Base-by-base conservation (phyloP, 2,329 filamentous ascomycete genomes). In the Lachnellula hyalina region DNA sequence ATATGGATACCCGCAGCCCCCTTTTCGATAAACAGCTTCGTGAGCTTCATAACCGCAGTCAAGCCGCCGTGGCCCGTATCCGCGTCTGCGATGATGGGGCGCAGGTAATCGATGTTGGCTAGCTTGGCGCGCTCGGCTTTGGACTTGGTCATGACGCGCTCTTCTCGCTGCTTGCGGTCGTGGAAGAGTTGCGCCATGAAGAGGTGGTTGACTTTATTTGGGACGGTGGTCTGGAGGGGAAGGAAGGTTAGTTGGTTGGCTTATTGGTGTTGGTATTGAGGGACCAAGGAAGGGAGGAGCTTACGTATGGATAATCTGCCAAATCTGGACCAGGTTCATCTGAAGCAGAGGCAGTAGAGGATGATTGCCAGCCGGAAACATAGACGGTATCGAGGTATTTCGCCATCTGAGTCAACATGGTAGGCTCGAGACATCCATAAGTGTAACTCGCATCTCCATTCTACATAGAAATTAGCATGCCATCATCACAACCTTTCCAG, bases 161-260 rank as follows among this genome's bases (percentile, higher is more conserved):
- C 94, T 73, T 97, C 91, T 62, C 94, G 87, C 76, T 99, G 94
- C 77, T 99, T 99, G 69, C 94, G 89, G 81, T 99, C 94, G 77
- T 99, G 94, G 87, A 99, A 99, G 54, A 97, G 85, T 76, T 99
- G 94, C 14, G 94, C 93, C 84, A 95, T 92, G 84, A 96, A 99
- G 51, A 99, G 84, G 71, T 99, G 94, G 70, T 89, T 84, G 63
- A 99, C 94, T 76, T 99, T 99, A 80, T 97, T 96, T 51, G 94
- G 94, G 21, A 99, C 94, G 44, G 94, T 99, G 63, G 94, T 96
- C 90, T 94, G 59, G 3, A 42, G 40, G 36, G 36, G 2, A 9
- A 11, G 28, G 28, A 32, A 32, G 62, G 62, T 57, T 55, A 36
- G 12, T 21, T 28, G 7, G 28, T 32, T 32, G 28, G 36, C 23